phyloP scores from a whole-genome alignment of 768 basidiomycete species.

The Glaciozyma martinii region DNA sequence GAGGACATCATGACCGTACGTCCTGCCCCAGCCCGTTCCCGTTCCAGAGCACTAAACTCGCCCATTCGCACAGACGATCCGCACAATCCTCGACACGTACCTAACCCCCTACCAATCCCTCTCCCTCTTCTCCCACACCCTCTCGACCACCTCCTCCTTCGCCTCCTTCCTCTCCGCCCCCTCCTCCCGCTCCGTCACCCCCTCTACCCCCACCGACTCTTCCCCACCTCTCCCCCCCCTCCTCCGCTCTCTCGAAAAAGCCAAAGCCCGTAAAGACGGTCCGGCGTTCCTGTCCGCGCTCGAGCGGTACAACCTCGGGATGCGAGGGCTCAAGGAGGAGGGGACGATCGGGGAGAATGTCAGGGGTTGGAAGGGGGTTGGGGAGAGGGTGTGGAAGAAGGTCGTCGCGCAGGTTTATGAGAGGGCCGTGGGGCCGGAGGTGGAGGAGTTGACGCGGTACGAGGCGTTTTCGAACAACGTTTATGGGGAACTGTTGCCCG shows the following conservation, averaged over 20 bases:
- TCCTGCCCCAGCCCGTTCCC: neutral
- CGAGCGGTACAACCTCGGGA: constrained; percentile 21
- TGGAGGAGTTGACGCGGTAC: constrained; percentile 70
- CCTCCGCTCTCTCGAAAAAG: constrained; percentile 30
- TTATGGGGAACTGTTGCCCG: constrained; percentile 82
- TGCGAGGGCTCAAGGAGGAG: constrained; percentile 20
- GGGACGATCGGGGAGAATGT: constrained; percentile 28
- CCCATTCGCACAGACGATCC: constrained; percentile 12
- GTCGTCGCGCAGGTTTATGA: constrained; percentile 89
- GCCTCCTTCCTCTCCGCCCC: constrained; percentile 22
- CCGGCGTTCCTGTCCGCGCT: constrained; percentile 26
- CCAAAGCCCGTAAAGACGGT: constrained; percentile 25
- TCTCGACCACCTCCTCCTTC: constrained; percentile 15
- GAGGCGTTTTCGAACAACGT: constrained; percentile 68
- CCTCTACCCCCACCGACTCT: neutral
- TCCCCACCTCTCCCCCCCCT: constrained; percentile 4
- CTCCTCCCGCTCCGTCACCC: constrained; percentile 17
- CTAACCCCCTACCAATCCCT: constrained; percentile 31
- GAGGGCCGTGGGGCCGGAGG: constrained; percentile 79
- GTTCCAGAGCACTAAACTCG: neutral
- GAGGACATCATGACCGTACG: constrained; percentile 30
- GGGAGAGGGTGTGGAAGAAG: constrained; percentile 58
- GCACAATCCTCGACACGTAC: constrained; percentile 26
- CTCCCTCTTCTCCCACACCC: constrained; percentile 24
- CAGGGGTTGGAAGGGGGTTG: constrained; percentile 45